Conservation (phyloP, 768 basidiomycete species). For the Lactarius hatsudake region DNA sequence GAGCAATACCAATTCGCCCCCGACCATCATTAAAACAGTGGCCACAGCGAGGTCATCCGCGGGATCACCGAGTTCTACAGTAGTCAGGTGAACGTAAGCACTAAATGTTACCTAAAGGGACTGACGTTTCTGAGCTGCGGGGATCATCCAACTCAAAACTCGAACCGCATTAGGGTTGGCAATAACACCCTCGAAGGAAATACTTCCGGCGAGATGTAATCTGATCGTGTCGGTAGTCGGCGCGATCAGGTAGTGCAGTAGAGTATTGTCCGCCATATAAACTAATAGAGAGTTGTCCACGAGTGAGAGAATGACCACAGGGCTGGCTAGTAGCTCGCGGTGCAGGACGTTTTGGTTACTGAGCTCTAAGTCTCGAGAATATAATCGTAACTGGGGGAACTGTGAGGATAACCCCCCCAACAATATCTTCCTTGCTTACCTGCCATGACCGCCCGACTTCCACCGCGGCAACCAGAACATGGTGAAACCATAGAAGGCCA, state of each 20-base stretch:
- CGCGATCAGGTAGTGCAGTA: constrained; percentile 88
- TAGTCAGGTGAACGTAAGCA: constrained; percentile 18
- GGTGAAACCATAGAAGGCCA: constrained; percentile 94
- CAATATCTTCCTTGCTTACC: constrained; percentile 40
- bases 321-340: constrained; percentile 69
- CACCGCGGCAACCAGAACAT: constrained; percentile 87
- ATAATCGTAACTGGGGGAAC: constrained; percentile 72
- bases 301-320: constrained; percentile 83
- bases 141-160: constrained; percentile 97
- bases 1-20: constrained; percentile 84
- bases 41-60: constrained; percentile 90
- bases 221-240: constrained; percentile 81
- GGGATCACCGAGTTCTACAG: constrained; percentile 89
- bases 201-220: constrained; percentile 90
- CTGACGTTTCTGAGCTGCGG: constrained; percentile 87
- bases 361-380: constrained; percentile 89
- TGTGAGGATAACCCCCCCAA: constrained; percentile 17
- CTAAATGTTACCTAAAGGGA: constrained; percentile 19
- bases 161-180: constrained; percentile 78
- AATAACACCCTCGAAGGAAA: constrained; percentile 90
- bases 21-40: constrained; percentile 93
- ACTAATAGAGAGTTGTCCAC: constrained; percentile 94
- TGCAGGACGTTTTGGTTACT: constrained; percentile 80
- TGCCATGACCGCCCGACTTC: constrained; percentile 79
- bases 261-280: constrained; percentile 91